Evolutionary conservation across 2,329 filamentous ascomycete species (phyloP).

Genomic region (Phialocephala subalpina): DNA sequence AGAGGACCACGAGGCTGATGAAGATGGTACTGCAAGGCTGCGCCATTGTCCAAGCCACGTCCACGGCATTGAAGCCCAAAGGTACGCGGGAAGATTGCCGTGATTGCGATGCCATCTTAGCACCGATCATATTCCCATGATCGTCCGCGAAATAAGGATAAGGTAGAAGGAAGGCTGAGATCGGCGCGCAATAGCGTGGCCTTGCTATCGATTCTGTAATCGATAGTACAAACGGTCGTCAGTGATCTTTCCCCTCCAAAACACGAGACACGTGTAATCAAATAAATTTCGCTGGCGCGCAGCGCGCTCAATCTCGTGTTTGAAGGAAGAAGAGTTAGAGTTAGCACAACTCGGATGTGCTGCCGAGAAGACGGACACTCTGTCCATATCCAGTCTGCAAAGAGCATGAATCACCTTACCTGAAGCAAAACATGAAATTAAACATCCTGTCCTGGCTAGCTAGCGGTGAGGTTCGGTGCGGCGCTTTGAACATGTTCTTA

Average conservation of each 20-base stretch:
- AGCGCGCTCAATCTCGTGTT: background rate
- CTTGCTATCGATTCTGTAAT: slow-evolving; percentile 24
- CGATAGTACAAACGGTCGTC: slow-evolving; percentile 15
- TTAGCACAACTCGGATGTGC: background rate
- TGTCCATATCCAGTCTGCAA: background rate
- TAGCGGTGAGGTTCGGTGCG: too few relatives aligned
- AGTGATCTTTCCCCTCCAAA: background rate
- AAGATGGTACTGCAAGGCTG: background rate
- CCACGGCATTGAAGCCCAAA: background rate
- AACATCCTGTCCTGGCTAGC: too few relatives aligned
- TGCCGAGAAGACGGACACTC: background rate
- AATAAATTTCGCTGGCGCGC: background rate
- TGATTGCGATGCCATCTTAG: background rate
- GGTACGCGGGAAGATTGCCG: slow-evolving; percentile 10
- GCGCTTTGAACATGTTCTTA: slow-evolving; percentile 22
- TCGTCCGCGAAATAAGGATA: slow-evolving; percentile 8
- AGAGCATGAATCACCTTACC: slow-evolving; percentile 18
- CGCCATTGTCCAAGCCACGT: background rate
- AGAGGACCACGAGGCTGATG: slow-evolving; percentile 9
- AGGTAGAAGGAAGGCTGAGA: slow-evolving; percentile 13
- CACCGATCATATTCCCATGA: background rate
- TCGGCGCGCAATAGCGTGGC: slow-evolving; percentile 26
- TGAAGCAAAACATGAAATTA: slow-evolving; percentile 30
- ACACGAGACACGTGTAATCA: slow-evolving; percentile 11
- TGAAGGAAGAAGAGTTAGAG: background rate